Evolutionary conservation across 2,329 filamentous ascomycete genomes (phyloP), one percentile per base, ranked within the genome.

Genomic region (Verticillium alfalfae): DNA sequence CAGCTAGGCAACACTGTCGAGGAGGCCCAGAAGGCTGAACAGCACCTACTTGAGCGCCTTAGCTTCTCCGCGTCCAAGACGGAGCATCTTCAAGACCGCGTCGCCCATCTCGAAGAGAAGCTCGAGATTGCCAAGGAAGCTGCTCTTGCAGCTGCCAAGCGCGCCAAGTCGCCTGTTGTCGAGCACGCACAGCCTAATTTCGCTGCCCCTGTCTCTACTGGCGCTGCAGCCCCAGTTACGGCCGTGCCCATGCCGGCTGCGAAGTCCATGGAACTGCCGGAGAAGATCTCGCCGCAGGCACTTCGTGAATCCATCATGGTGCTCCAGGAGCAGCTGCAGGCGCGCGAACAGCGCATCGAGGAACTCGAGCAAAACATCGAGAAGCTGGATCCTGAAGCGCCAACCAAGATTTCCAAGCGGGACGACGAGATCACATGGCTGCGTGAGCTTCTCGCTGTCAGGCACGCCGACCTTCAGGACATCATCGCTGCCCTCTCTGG

Each of bases 391-490:
- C 88, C 88, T 9, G 90, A 97, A 49, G 89, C 92, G 0, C 85
- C 90, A 2, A 83, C 80, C 58, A 97, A 95, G 78, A 87, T 98
- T 68, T 89, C 92, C 67, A 96, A 97, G 76, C 90, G 91, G 41
- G 93, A 98, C 66, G 93, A 94, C 34, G 95, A 99, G 75, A 97
- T 98, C 66, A 88, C 82, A 67, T 99, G 95, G 94, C 82, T 99
- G 34, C 91, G 95, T 61, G 95, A 99, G 75, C 86, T 99, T 45
- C 86, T 99, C 34, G 91, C 90, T 37, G 93, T 98, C 22, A 88
- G 95, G 61, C 88, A 95, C 69, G 90, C 94, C 59, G 96, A 99
- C 73, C 83, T 99, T 5, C 90, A 94, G 67, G 95, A 99, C 72
- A 92, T 99, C 64, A 94, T 98, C 71, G 84, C 84, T 58, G 88